Conservation (phyloP, 2,329 filamentous ascomycete genomes). For the Colletotrichum incanum region DNA sequence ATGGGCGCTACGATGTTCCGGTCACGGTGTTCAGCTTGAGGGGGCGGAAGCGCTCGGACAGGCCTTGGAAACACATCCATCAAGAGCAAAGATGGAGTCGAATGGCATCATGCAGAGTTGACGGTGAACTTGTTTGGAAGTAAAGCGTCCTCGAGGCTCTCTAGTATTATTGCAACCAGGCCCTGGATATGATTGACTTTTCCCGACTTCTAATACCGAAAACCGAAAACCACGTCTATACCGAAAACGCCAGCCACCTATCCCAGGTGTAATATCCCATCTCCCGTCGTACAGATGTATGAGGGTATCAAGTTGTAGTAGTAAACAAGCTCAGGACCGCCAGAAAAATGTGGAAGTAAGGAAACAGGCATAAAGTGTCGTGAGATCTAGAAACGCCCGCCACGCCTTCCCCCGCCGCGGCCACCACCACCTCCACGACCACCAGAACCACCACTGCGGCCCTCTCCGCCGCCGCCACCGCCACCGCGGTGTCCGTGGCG, state of each 20-base stretch:
- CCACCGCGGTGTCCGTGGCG: conserved; percentile 45
- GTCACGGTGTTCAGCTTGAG: too few species aligned
- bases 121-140: too few species aligned
- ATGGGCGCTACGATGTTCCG: too few species aligned
- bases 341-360: background rate
- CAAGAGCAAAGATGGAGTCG: too few species aligned
- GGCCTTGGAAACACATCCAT: too few species aligned
- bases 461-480: conserved; percentile 44
- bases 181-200: background rate
- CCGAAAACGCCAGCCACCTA: conserved; percentile 16
- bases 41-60: too few species aligned
- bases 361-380: background rate
- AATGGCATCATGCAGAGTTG: too few species aligned
- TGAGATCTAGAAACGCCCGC: conserved; percentile 18
- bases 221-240: conserved; percentile 6
- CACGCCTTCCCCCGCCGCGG: conserved; percentile 31
- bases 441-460: conserved; percentile 28
- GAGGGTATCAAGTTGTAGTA: conserved; percentile 21
- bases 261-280: conserved; percentile 15
- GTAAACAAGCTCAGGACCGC: conserved; percentile 24
- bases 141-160: background rate
- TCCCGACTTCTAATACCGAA: conserved; percentile 1
- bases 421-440: conserved; percentile 32
- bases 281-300: conserved; percentile 26
- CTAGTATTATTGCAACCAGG: background rate